Percentiles rank a stretch among this genome's conserved stretches.
phyloP scores from a whole-genome alignment of 1,284 basidiomycete species.

The Tilletia walkeri region DNA sequence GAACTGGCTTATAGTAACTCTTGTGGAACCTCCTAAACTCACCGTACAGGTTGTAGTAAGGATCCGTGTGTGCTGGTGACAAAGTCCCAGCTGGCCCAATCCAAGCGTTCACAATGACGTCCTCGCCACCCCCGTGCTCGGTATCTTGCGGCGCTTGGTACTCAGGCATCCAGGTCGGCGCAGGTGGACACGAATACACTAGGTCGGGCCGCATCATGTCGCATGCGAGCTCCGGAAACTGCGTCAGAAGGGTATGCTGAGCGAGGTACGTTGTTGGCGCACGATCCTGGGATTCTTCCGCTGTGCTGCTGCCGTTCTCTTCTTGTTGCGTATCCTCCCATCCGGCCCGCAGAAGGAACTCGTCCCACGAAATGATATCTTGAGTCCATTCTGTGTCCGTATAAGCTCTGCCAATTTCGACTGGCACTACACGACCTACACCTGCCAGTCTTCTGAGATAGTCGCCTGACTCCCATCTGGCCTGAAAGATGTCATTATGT shows the following conservation, averaged over 20 bases:
- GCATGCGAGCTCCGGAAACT: slow-evolving; percentile 73
- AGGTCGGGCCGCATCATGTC: slow-evolving; percentile 85
- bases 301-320: not conserved
- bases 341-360: slow-evolving; percentile 67
- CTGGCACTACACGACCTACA: slow-evolving; percentile 79
- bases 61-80: slow-evolving; percentile 92
- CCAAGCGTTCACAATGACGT: slow-evolving; percentile 80
- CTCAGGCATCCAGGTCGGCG: slow-evolving; percentile 57
- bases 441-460: slow-evolving; percentile 51
- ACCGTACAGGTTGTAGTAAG: slow-evolving; percentile 89
- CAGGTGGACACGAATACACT: slow-evolving; percentile 69
- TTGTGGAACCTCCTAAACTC: slow-evolving; percentile 28
- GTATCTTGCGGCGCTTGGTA: slow-evolving; percentile 70
- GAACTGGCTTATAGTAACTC: too few species aligned
- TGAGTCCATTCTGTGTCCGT: slow-evolving; percentile 79
- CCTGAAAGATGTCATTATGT: not conserved
- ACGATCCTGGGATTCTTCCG: slow-evolving; percentile 7
- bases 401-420: slow-evolving; percentile 86
- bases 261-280: slow-evolving; percentile 72
- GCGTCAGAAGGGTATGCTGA: slow-evolving; percentile 78
- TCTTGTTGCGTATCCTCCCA: slow-evolving; percentile 44
- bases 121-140: slow-evolving; percentile 57
- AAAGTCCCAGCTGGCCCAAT: slow-evolving; percentile 73
- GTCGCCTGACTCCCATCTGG: slow-evolving; percentile 56
- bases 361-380: slow-evolving; percentile 72